Base-by-base conservation (phyloP, 805 yeast species). In the Candida cerambycidarum region DNA sequence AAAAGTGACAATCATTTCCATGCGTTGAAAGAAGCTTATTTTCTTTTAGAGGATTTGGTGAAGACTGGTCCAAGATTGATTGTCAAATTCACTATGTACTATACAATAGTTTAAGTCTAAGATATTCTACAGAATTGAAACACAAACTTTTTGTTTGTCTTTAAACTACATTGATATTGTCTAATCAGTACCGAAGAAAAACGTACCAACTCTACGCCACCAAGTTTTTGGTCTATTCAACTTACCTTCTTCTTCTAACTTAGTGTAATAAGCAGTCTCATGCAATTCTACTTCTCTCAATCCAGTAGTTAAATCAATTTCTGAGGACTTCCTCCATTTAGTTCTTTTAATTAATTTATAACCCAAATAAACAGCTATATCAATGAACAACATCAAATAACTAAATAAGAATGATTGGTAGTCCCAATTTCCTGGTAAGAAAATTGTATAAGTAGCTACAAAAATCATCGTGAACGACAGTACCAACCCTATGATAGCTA, bases 361-460 rank as follows among this genome's bases (percentile, higher is more conserved):
- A 11, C 56, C 54, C 7, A 62, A 23, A 41, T 53, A 68, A 12
- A 68, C 49, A 4, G 57, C 60, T 27, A 71, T 45, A 44, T 70
- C 67, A 38, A 74, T 61, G 32, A 74, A 73, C 16, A 69, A 54
- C 59, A 71, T 62, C 44, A 73, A 61, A 54, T 71, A 73, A 24
- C 62, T 64, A 44, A 71, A 71, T 48, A 73, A 59, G 47, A 74
- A 74, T 1, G 72, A 58, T 31, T 69, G 55, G n/a, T 59, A 46
- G 38, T 56, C 57, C 65, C 75, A 60, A 18, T 57, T 31, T 23
- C 71, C 70, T 4, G 71, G 72, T 19, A 67, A 49, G 47, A 74
- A 73, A 4, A 71, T 65, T 4, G 67, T 59, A 43, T 59, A 71
- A 36, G 71, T 66, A 38, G 63, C 48, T 34, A 69, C 50, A 34